phyloP scores from a whole-genome alignment of 331 rosid genomes.

The Ulmus americana region DNA sequence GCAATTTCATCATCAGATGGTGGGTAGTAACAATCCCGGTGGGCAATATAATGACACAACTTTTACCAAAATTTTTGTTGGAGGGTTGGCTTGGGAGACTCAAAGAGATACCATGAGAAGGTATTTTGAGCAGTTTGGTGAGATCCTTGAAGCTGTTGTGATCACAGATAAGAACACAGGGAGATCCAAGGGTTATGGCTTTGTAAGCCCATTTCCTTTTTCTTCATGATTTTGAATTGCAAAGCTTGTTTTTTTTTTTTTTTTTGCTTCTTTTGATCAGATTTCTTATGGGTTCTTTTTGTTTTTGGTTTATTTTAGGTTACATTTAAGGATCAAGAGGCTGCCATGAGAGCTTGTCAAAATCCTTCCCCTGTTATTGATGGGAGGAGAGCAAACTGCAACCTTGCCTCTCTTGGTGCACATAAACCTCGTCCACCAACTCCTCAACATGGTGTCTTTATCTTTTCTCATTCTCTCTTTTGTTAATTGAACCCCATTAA shows the following conservation, averaged over 20 bases:
- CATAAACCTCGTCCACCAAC: conserved; percentile 53
- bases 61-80: conserved; percentile 85
- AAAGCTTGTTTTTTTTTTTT: background rate
- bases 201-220: conserved; percentile 46
- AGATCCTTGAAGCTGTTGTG: conserved; percentile 91
- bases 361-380: conserved; percentile 93
- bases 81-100: conserved; percentile 99
- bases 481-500: background rate
- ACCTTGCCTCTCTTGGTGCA: conserved; percentile 93
- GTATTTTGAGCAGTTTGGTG: conserved; percentile 92
- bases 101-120: conserved; percentile 81
- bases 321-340: conserved; percentile 88
- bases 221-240: conserved; percentile 5
- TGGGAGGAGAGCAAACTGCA: conserved; percentile 95
- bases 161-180: conserved; percentile 87
- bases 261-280: background rate
- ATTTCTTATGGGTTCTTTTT: conserved; percentile 9
- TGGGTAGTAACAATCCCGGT: conserved; percentile 36
- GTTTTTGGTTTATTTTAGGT: conserved; percentile 41
- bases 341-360: conserved; percentile 88
- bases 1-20: conserved; percentile 48
- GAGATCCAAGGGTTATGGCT: conserved; percentile 98
- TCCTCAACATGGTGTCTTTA: conserved; percentile 59
- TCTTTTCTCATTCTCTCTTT: background rate
- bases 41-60: conserved; percentile 70